Percentiles rank a stretch among this genome's conserved stretches.
Evolutionary conservation across 2,329 filamentous ascomycete species (phyloP).

Genomic region (Pseudomassariella vexata): DNA sequence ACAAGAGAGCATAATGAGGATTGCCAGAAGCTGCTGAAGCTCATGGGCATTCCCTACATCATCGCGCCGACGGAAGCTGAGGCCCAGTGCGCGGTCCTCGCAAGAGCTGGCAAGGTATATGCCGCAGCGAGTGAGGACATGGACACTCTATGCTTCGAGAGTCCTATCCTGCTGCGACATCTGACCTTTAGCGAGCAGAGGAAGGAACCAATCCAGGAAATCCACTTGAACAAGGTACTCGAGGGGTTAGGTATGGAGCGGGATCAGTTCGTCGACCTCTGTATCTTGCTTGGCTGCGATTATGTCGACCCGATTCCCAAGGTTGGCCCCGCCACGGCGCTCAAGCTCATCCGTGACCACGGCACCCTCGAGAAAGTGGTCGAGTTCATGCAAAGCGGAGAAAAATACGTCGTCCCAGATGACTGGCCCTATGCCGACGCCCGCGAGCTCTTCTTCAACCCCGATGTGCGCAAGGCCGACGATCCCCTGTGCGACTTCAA

Average conservation of each 20-base stretch:
- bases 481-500: conserved; percentile 92
- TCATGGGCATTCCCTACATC: conserved; percentile 96
- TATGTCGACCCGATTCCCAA: conserved; percentile 97
- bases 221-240: conserved; percentile 79
- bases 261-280: conserved; percentile 86
- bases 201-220: conserved; percentile 96
- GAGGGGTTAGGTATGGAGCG: conserved; percentile 84
- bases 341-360: conserved; percentile 92
- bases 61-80: conserved; percentile 95
- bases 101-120: conserved; percentile 89
- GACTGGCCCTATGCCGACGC: conserved; percentile 96
- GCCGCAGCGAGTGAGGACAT: conserved; percentile 97
- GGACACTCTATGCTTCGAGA: conserved; percentile 95
- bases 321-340: conserved; percentile 82
- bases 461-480: conserved; percentile 79
- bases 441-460: conserved; percentile 83
- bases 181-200: conserved; percentile 95
- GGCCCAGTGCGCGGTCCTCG: conserved; percentile 89
- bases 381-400: conserved; percentile 69
- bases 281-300: conserved; percentile 94
- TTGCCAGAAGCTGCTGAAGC: conserved; percentile 81
- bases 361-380: conserved; percentile 83
- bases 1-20: conserved; percentile 96
- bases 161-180: conserved; percentile 85
- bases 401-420: conserved; percentile 83